Evolutionary conservation across 2,329 filamentous ascomycete genomes (phyloP).

Genomic region (Fusarium floridanum): DNA sequence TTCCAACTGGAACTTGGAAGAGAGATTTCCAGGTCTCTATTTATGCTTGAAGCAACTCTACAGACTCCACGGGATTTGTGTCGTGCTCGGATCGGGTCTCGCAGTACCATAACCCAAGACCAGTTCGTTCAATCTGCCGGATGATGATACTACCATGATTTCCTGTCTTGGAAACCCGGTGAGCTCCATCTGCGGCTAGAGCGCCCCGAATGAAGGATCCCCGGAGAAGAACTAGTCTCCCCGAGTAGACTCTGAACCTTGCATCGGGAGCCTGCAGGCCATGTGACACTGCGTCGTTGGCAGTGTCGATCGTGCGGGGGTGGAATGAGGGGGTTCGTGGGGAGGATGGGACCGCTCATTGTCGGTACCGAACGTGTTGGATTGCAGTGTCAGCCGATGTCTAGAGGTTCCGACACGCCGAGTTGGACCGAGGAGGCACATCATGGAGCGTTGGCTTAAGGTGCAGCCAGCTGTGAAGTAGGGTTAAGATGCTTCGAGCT

Average conservation of each 20-base stretch:
- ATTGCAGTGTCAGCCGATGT: no score
- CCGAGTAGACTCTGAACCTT: neutral
- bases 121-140: no score
- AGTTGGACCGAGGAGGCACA: neutral
- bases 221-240: neutral
- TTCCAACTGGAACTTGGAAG: no score
- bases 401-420: neutral
- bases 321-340: neutral
- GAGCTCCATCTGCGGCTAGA: no score
- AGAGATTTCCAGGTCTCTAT: neutral
- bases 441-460: neutral
- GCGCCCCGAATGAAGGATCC: neutral
- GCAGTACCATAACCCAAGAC: no score
- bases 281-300: neutral
- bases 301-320: neutral
- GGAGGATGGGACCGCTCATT: neutral
- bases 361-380: neutral
- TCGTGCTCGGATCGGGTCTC: neutral
- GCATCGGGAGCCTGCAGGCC: no score
- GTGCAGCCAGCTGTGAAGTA: neutral
- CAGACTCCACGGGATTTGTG: neutral
- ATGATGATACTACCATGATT: no score
- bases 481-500: no score
- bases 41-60: neutral
- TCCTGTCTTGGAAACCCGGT: no score